Conservation (phyloP, 331 rosid species). For the Rosa hybrid region DNA sequence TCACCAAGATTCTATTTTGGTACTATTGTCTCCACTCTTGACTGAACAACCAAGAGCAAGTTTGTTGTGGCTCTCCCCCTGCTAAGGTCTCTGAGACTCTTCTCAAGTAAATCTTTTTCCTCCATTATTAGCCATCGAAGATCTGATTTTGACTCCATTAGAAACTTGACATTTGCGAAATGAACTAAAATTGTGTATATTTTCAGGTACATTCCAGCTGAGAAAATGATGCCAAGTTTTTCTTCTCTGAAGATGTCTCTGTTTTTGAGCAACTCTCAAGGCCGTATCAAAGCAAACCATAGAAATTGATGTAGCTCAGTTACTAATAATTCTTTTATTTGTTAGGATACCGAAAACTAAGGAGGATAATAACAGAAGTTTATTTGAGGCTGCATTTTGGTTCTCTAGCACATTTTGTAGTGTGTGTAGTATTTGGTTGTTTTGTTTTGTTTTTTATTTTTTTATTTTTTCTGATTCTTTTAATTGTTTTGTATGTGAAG, state of each 20-base stretch:
- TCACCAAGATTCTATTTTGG: constrained; percentile 93
- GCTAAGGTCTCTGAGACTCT: constrained; percentile 72
- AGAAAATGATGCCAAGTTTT: constrained; percentile 66
- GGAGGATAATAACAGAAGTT: constrained; percentile 1
- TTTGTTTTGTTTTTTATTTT: constrained; percentile 20
- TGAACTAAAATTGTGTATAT: not conserved
- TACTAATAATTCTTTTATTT: constrained; percentile 11
- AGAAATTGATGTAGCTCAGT: constrained; percentile 70
- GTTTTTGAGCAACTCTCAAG: constrained; percentile 53
- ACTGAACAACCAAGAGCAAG: constrained; percentile 88
- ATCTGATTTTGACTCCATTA: not conserved
- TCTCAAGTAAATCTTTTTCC: constrained; percentile 30
- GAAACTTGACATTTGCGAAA: not conserved
- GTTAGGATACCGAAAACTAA: constrained; percentile 2
- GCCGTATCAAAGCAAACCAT: constrained; percentile 64
- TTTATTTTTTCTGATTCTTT: constrained; percentile 29
- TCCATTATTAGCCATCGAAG: not conserved
- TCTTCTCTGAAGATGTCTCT: constrained; percentile 44
- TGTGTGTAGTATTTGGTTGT: constrained; percentile 23
- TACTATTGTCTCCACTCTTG: constrained; percentile 77
- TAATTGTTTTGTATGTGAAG: constrained; percentile 45
- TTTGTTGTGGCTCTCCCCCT: constrained; percentile 74
- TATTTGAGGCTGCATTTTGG: not conserved
- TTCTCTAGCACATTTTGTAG: constrained; percentile 5
- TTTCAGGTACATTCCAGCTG: constrained; percentile 74